phyloP scores from a whole-genome alignment of 2,329 filamentous ascomycete genomes.

The Colletotrichum acutatum region DNA sequence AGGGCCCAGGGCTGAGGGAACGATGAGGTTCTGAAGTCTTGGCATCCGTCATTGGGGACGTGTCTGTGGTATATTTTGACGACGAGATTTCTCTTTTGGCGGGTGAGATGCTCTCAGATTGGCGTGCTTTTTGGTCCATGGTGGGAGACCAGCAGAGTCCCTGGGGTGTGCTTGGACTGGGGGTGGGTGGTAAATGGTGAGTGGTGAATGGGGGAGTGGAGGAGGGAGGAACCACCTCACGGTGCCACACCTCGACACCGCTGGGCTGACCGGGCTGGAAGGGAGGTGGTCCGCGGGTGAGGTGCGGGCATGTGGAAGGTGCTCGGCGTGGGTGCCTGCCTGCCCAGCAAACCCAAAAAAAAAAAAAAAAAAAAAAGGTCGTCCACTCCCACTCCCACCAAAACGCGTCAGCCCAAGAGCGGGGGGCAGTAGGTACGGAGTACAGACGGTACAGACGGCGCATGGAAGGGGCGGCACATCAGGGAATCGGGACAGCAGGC shows the following conservation, averaged over 20 bases:
- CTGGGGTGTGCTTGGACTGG: slow-evolving; percentile 18
- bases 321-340: too few relatives aligned
- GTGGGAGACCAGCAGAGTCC: slow-evolving; percentile 8
- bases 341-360: background rate
- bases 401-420: slow-evolving; percentile 33
- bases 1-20: slow-evolving; percentile 35
- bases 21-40: slow-evolving; percentile 34
- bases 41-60: slow-evolving; percentile 35
- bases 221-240: background rate
- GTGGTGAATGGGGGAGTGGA: background rate
- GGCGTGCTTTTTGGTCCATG: slow-evolving; percentile 1
- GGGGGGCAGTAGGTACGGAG: background rate
- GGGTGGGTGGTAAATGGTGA: slow-evolving; percentile 11
- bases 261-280: too few relatives aligned
- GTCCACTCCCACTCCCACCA: slow-evolving; percentile 26
- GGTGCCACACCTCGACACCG: background rate
- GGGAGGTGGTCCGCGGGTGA: background rate
- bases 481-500: slow-evolving; percentile 2
- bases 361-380: background rate
- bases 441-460: too few relatives aligned
- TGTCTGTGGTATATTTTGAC: slow-evolving; percentile 19
- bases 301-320: background rate
- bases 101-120: slow-evolving; percentile 26
- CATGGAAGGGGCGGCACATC: background rate
- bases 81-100: slow-evolving; percentile 30